These are phyloP conservation scores for Pulveroboletus sp. DNA, from an alignment of 768 basidiomycete species.

Conservation along the genomic window DNA sequence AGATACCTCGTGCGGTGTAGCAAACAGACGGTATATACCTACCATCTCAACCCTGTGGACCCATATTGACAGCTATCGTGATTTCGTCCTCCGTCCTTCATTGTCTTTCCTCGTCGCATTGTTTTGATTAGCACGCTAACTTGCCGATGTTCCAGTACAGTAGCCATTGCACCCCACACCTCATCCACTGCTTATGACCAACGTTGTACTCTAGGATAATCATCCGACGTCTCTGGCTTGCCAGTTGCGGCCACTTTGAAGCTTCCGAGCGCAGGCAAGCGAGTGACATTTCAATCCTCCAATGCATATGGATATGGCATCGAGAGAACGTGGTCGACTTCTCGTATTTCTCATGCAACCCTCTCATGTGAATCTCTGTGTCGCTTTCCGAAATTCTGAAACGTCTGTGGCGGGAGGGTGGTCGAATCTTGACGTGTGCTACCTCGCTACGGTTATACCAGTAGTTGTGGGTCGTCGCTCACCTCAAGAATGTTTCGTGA, in stretches of 20 bases:
- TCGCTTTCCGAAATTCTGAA: background rate
- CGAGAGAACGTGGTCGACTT: background rate
- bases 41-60: constrained; percentile 2
- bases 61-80: constrained; percentile 13
- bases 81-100: background rate
- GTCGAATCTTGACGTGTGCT: background rate
- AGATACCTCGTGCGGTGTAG: constrained; percentile 4
- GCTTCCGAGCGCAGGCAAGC: background rate
- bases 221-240: constrained; percentile 3
- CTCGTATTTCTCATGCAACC: background rate
- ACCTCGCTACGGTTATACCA: too few relatives aligned
- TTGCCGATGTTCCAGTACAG: constrained; percentile 5
- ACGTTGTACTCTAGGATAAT: constrained; percentile 7
- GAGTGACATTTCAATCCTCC: background rate
- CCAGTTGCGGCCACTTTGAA: background rate
- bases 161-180: constrained; percentile 7
- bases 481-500: background rate
- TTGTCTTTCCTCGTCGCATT: constrained; percentile 1
- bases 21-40: constrained; percentile 13
- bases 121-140: constrained; percentile 15
- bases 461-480: too few relatives aligned
- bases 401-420: too few relatives aligned
- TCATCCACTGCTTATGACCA: constrained; percentile 1
- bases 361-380: constrained; percentile 4
- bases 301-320: background rate